phyloP scores from a whole-genome alignment of 1,284 basidiomycete genomes.

The Cerioporus squamosus region DNA sequence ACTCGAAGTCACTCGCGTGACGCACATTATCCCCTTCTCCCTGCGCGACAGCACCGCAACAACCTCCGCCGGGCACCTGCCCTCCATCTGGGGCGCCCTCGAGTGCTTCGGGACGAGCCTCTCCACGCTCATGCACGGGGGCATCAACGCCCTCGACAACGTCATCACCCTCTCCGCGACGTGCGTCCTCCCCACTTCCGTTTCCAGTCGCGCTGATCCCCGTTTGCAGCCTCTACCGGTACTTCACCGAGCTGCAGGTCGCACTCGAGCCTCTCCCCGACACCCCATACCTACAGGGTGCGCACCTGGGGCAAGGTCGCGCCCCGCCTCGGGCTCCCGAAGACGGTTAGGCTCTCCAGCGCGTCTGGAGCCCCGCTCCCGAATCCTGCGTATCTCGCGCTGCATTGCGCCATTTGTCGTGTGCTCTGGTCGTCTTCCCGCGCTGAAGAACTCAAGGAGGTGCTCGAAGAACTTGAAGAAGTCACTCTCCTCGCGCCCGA shows the following conservation, averaged over 20 bases:
- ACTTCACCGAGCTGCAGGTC: constrained; percentile 24
- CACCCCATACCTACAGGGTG: constrained; percentile 14
- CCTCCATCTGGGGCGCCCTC: constrained; percentile 21
- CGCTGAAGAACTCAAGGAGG: constrained; percentile 22
- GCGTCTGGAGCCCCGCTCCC: constrained; percentile 9
- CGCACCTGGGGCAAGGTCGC: constrained; percentile 25
- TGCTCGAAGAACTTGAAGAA: constrained; percentile 21
- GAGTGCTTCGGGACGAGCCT: constrained; percentile 19
- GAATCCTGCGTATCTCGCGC: constrained; percentile 20
- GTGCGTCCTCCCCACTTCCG: constrained; percentile 1
- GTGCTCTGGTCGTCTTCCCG: constrained; percentile 21
- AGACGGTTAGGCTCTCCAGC: constrained; percentile 18
- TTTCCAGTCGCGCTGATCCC: neutral
- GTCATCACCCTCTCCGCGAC: constrained; percentile 24
- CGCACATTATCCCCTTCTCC: constrained; percentile 23
- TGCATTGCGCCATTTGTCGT: constrained; percentile 20
- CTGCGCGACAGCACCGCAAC: constrained; percentile 12
- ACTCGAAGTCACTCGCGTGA: constrained; percentile 18
- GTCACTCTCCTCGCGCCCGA: constrained; percentile 21
- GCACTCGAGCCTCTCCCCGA: constrained; percentile 18
- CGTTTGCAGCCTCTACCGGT: constrained; percentile 14
- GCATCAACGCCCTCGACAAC: constrained; percentile 22
- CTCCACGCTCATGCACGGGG: constrained; percentile 18
- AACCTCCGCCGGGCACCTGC: constrained; percentile 15
- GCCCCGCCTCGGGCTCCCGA: constrained; percentile 21